phyloP scores from a whole-genome alignment of 768 basidiomycete species.

The Punctularia strigosozonata region DNA sequence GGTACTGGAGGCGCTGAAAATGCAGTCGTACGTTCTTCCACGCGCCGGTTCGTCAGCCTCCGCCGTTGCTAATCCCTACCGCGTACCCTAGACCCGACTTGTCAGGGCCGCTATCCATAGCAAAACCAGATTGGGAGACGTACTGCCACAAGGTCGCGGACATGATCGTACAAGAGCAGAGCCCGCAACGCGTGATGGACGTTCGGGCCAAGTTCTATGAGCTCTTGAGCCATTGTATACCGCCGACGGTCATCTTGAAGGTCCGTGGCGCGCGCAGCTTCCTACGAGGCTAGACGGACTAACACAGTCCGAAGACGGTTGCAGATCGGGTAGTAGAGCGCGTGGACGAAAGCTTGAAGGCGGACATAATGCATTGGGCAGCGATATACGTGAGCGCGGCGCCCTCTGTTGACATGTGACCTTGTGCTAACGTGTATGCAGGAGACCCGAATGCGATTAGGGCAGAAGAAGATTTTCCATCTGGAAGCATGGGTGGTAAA shows the following conservation, averaged over 20 bases:
- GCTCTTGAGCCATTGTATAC: conserved; percentile 92
- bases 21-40: conserved; percentile 68
- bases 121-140: conserved; percentile 99
- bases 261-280: conserved; percentile 26
- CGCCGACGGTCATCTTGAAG: conserved; percentile 84
- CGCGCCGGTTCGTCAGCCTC: background rate
- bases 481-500: conserved; percentile 97
- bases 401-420: background rate
- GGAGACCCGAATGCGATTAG: conserved; percentile 95
- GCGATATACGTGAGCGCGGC: conserved; percentile 72
- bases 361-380: conserved; percentile 96
- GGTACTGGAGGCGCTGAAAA: conserved; percentile 89
- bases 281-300: background rate
- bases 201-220: conserved; percentile 92
- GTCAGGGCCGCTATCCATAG: conserved; percentile 65
- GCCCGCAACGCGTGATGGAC: conserved; percentile 81
- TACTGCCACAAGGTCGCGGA: conserved; percentile 91
- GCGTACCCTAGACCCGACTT: conserved; percentile 57
- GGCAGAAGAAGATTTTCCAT: conserved; percentile 90
- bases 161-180: conserved; percentile 81
- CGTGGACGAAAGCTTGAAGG: conserved; percentile 83
- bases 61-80: conserved; percentile 1
- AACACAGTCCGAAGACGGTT: conserved; percentile 51
- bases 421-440: conserved; percentile 17
- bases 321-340: conserved; percentile 78